phyloP scores from a whole-genome alignment of 768 basidiomycete species.

The Podaxis rugospora region DNA sequence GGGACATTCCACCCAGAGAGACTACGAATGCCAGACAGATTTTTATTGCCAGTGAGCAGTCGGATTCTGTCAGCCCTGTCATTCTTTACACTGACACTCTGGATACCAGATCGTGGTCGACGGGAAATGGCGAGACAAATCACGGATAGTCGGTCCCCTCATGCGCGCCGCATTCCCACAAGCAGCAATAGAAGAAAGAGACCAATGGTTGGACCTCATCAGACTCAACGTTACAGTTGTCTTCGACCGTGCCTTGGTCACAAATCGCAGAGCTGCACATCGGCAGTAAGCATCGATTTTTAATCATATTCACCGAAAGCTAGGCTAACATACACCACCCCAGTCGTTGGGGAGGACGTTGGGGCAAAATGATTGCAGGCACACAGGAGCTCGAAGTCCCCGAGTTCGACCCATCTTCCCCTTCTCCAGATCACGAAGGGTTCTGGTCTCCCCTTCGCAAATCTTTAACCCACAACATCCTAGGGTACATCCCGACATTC shows the following conservation, averaged over 20 bases:
- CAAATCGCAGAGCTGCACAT: conserved; percentile 64
- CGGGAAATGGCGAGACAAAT: conserved; percentile 53
- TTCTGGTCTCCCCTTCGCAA: conserved; percentile 34
- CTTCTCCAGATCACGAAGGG: conserved; percentile 1
- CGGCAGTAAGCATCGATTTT: conserved; percentile 24
- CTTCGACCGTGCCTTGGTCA: conserved; percentile 56
- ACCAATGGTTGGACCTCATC: conserved; percentile 62
- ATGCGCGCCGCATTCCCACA: conserved; percentile 63
- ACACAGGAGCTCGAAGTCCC: conserved; percentile 26
- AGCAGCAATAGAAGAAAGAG: conserved; percentile 49
- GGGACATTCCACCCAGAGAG: conserved; percentile 9
- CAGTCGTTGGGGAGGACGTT: conserved; percentile 23
- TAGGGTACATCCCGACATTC: conserved; percentile 26
- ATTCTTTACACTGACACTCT: conserved; percentile 6
- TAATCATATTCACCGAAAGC: too few relatives aligned
- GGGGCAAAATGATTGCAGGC: conserved; percentile 33
- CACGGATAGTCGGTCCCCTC: conserved; percentile 58
- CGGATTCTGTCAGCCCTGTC: not conserved
- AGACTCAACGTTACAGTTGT: conserved; percentile 42
- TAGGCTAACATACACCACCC: not conserved
- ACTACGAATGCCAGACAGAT: conserved; percentile 25
- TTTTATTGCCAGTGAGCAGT: conserved; percentile 22
- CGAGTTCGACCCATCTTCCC: not conserved
- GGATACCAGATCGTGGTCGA: conserved; percentile 18
- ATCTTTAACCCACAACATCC: conserved; percentile 22